These are phyloP conservation scores for Ascocoryne sarcoides DNA, from an alignment of 2,329 filamentous ascomycete species.

Conservation along the genomic window DNA sequence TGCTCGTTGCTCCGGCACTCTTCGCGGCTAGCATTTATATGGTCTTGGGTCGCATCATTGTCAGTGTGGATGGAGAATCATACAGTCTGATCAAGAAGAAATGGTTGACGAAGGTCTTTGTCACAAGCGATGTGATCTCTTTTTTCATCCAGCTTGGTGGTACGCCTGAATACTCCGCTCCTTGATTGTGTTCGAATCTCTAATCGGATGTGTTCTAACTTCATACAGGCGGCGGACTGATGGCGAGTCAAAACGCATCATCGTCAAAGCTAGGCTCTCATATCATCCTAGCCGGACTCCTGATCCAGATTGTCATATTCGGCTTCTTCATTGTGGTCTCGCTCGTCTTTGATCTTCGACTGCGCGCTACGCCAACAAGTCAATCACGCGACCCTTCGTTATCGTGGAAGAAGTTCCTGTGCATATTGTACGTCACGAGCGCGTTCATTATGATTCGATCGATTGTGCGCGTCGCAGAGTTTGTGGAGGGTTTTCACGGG, in stretches of 20 bases:
- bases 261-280: conserved; percentile 29
- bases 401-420: conserved; percentile 30
- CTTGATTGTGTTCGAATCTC: not conserved
- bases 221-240: conserved; percentile 19
- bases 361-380: not conserved
- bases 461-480: conserved; percentile 41
- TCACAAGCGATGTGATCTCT: conserved; percentile 35
- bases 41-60: conserved; percentile 31
- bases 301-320: conserved; percentile 42
- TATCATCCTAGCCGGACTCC: conserved; percentile 38
- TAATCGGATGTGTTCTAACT: not conserved
- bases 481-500: conserved; percentile 31
- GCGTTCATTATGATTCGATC: conserved; percentile 37
- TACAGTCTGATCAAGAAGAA: conserved; percentile 31
- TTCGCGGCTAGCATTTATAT: conserved; percentile 35
- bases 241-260: conserved; percentile 17
- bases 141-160: conserved; percentile 35
- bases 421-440: conserved; percentile 34
- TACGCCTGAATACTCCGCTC: not conserved
- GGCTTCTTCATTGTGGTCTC: conserved; percentile 37
- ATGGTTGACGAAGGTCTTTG: conserved; percentile 39
- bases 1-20: conserved; percentile 32
- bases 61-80: conserved; percentile 28
- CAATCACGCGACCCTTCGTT: not conserved
- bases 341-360: conserved; percentile 34